These are phyloP conservation scores for Lentinula aciculospora DNA, from an alignment of 768 basidiomycete species.

Conservation along the genomic window DNA sequence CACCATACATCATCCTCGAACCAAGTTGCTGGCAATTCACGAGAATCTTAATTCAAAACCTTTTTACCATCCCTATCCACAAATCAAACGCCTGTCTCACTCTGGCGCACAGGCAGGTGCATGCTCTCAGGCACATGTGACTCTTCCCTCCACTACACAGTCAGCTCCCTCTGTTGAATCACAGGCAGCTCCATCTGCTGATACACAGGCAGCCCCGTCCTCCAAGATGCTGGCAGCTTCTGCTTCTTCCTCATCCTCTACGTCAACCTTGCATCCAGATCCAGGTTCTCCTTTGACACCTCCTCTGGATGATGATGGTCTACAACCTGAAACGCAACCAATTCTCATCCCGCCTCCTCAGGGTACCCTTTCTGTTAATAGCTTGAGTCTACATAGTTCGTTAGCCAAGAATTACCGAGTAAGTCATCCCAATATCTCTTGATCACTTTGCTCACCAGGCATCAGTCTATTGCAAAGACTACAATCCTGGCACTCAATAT, in stretches of 20 bases:
- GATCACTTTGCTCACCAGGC: not conserved
- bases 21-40: not conserved
- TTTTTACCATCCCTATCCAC: not conserved
- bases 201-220: no score
- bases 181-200: no score
- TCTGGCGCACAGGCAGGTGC: no score
- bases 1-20: not conserved
- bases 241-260: no score
- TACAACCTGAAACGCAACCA: not conserved
- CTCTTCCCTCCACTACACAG: no score
- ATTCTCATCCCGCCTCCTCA: not conserved
- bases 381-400: not conserved
- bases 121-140: no score
- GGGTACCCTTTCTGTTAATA: not conserved
- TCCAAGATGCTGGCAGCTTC: no score
- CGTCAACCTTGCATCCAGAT: no score
- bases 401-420: not conserved
- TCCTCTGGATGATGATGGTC: not conserved
- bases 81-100: not conserved
- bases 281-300: not conserved
- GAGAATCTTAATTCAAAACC: not conserved
- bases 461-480: not conserved
- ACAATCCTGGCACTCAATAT: not conserved
- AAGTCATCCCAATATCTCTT: not conserved
- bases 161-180: no score